Percentiles rank a stretch among this genome's conserved stretches.
These are phyloP conservation scores for Penicillium sp. DNA, from an alignment of 2,329 filamentous ascomycete genomes.

Conservation along the genomic window DNA sequence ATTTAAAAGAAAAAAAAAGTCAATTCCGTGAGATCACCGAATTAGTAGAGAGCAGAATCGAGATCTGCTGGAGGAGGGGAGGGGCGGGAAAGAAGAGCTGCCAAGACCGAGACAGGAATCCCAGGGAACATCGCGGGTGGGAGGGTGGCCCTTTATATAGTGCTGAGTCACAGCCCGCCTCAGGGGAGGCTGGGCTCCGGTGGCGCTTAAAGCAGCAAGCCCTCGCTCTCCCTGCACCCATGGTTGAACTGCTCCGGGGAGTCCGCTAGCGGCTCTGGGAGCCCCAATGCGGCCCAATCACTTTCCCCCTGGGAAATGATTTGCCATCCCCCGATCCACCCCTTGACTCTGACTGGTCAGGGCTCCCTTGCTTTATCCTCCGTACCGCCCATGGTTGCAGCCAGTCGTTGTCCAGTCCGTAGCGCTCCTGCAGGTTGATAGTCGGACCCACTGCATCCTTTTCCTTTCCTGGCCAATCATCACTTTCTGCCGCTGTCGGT, in stretches of 20 bases:
- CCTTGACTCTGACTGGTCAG: slow-evolving; percentile 14
- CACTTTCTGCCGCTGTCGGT: slow-evolving; percentile 18
- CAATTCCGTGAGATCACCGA: slow-evolving; percentile 2
- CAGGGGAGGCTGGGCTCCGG: slow-evolving; percentile 36
- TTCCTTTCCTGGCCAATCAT: slow-evolving; percentile 25
- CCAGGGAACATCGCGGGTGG: slow-evolving; percentile 28
- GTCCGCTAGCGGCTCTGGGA: slow-evolving; percentile 22
- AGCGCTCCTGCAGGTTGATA: slow-evolving; percentile 27
- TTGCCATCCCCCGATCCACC: not conserved
- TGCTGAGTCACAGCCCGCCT: slow-evolving; percentile 30
- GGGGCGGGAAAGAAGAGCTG: slow-evolving; percentile 30
- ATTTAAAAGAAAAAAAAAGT: slow-evolving; percentile 10
- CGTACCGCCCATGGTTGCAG: slow-evolving; percentile 24
- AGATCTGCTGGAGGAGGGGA: slow-evolving; percentile 5
- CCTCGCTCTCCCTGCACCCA: slow-evolving; percentile 20
- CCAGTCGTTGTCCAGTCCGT: slow-evolving; percentile 27
- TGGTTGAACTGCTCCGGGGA: slow-evolving; percentile 9
- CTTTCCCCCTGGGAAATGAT: not conserved
- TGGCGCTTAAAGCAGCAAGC: slow-evolving; percentile 36
- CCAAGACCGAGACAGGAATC: slow-evolving; percentile 39
- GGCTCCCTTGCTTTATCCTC: slow-evolving; percentile 26
- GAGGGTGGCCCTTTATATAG: slow-evolving; percentile 41
- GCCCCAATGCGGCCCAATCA: slow-evolving; percentile 8
- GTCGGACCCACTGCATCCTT: slow-evolving; percentile 15
- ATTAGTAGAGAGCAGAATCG: slow-evolving; percentile 20